Conservation (phyloP, 305 asterid species). For the Fraxinus greggii region DNA sequence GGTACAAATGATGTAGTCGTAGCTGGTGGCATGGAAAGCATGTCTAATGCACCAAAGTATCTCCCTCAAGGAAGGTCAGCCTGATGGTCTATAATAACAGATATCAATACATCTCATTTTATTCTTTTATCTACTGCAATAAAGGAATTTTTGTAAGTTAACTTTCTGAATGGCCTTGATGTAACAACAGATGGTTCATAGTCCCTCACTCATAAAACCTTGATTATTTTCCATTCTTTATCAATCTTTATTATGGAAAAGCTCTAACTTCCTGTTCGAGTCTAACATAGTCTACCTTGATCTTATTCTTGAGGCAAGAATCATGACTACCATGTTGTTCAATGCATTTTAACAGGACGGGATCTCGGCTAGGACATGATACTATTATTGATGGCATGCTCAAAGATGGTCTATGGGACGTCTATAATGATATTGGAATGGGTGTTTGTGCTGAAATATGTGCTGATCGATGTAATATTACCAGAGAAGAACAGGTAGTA, state of each 20-base stretch:
- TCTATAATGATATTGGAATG: slow-evolving; percentile 90
- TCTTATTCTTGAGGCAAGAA: not conserved
- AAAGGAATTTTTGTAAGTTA: not conserved
- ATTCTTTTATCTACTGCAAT: not conserved
- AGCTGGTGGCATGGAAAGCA: slow-evolving; percentile 98
- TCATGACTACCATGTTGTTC: slow-evolving; percentile 14
- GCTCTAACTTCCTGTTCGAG: not conserved
- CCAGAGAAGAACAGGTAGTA: slow-evolving; percentile 80
- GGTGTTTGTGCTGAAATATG: slow-evolving; percentile 93
- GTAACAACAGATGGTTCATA: not conserved
- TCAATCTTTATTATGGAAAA: slow-evolving; percentile 1
- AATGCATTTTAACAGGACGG: slow-evolving; percentile 48
- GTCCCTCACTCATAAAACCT: not conserved
- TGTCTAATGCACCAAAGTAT: slow-evolving; percentile 95
- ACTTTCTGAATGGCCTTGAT: not conserved
- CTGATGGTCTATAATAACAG: slow-evolving; percentile 8
- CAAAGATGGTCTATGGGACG: slow-evolving; percentile 99
- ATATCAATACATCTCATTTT: not conserved
- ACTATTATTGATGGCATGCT: slow-evolving; percentile 84
- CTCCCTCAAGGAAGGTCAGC: slow-evolving; percentile 67
- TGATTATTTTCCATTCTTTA: slow-evolving; percentile 5
- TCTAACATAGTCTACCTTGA: not conserved
- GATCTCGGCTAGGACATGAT: slow-evolving; percentile 92
- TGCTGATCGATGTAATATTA: slow-evolving; percentile 65
- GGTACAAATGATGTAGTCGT: slow-evolving; percentile 84